Conservation (phyloP, 2,329 filamentous ascomycete species). For the Colletotrichum paranaense region DNA sequence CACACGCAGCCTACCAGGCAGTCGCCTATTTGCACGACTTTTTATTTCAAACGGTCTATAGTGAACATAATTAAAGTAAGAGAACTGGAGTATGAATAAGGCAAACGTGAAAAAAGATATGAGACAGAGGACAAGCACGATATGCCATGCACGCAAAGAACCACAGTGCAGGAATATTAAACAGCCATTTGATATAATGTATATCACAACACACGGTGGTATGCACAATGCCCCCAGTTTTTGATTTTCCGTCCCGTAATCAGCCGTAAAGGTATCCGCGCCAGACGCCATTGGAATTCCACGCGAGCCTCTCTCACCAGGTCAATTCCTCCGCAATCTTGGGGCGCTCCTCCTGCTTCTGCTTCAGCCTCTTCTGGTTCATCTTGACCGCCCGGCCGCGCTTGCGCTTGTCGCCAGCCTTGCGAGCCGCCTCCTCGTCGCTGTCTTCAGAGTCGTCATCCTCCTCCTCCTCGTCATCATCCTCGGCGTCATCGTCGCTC, state of each 20-base stretch:
- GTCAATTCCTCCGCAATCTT: constrained; percentile 54
- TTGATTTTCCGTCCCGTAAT: constrained; percentile 28
- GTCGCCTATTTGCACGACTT: neutral
- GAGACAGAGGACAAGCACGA: neutral
- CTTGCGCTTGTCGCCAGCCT: constrained; percentile 67
- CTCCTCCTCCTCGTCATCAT: constrained; percentile 68
- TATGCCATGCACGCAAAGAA: neutral
- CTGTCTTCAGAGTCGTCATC: constrained; percentile 69
- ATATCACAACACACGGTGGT: constrained; percentile 18
- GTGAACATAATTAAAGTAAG: too few species aligned
- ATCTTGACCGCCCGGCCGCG: constrained; percentile 60
- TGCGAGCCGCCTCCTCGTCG: constrained; percentile 64
- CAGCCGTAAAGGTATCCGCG: constrained; percentile 34
- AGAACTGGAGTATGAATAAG: neutral
- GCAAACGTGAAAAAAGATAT: neutral
- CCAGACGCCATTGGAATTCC: constrained; percentile 30
- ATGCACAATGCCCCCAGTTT: constrained; percentile 28
- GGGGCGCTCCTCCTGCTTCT: constrained; percentile 61
- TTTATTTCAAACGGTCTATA: neutral
- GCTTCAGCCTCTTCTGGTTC: constrained; percentile 51
- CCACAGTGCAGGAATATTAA: constrained; percentile 8
- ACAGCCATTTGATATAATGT: constrained; percentile 10
- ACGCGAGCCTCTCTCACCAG: constrained; percentile 46
- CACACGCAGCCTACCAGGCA: neutral
- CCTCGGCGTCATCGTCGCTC: constrained; percentile 72